These are phyloP conservation scores for Aspergillus haitiensis DNA, from an alignment of 495 filamentous ascomycete genomes.

Conservation along the genomic window DNA sequence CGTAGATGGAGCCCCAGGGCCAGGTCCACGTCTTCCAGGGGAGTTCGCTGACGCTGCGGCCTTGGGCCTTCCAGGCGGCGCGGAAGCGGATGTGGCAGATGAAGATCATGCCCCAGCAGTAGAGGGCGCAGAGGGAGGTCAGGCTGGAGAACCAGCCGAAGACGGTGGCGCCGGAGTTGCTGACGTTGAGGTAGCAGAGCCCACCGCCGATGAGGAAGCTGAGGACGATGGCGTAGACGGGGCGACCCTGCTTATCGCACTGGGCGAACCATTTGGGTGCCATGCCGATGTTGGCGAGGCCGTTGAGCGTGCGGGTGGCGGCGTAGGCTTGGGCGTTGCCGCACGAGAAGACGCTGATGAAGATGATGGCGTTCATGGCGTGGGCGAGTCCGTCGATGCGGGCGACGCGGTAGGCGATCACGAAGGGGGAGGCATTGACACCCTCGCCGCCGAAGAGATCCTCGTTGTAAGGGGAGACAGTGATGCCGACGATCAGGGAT, in stretches of 20 bases:
- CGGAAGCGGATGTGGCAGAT: constrained; percentile 61
- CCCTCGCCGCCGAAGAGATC: constrained; percentile 54
- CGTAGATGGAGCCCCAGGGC: constrained; percentile 28
- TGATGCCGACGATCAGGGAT: constrained; percentile 56
- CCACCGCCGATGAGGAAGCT: constrained; percentile 46
- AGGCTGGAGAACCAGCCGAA: constrained; percentile 63
- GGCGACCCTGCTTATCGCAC: constrained; percentile 52
- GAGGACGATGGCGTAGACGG: constrained; percentile 43
- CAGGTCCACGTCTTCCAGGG: constrained; percentile 55
- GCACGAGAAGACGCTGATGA: constrained; percentile 65
- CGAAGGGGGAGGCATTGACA: constrained; percentile 54
- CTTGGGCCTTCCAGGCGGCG: constrained; percentile 63
- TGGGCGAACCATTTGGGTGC: constrained; percentile 41
- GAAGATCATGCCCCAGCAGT: constrained; percentile 58
- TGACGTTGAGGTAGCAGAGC: constrained; percentile 53
- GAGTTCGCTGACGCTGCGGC: constrained; percentile 60
- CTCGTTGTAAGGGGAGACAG: constrained; percentile 48
- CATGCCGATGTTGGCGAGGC: constrained; percentile 8
- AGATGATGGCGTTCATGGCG: constrained; percentile 74
- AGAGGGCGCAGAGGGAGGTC: constrained; percentile 55
- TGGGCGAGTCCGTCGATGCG: constrained; percentile 66
- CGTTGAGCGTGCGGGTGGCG: constrained; percentile 37
- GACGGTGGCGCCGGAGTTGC: constrained; percentile 42
- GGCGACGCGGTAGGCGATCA: constrained; percentile 59
- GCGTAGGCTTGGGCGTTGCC: constrained; percentile 58